A percentile compares a stretch with the other conserved stretches of the same genome.
Conservation (phyloP, 768 basidiomycete genomes). For the Paxillus involutus region DNA sequence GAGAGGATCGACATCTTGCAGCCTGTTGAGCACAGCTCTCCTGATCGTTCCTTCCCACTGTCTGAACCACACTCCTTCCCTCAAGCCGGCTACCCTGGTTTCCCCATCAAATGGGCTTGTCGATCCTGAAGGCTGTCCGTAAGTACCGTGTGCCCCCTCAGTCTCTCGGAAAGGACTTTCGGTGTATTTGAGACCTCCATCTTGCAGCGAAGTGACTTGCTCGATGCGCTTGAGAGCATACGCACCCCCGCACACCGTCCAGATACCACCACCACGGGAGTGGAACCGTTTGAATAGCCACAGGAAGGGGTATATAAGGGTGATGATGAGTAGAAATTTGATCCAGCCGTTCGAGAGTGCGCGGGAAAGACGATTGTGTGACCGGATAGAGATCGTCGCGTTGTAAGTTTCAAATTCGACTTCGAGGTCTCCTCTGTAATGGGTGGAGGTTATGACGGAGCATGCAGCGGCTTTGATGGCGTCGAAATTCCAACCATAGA, state of each 20-base stretch:
- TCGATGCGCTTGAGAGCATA: conserved; percentile 61
- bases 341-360: conserved; percentile 71
- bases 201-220: conserved; percentile 13
- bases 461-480: conserved; percentile 39
- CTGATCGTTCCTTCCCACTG: conserved; percentile 72
- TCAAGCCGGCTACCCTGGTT: conserved; percentile 51
- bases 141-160: neutral
- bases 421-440: conserved; percentile 34
- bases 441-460: conserved; percentile 38
- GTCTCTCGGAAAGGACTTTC: conserved; percentile 5
- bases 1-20: conserved; percentile 28
- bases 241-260: conserved; percentile 76
- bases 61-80: conserved; percentile 79
- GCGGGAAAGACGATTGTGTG: conserved; percentile 64
- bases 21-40: conserved; percentile 50
- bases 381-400: conserved; percentile 60
- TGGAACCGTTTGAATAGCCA: conserved; percentile 79
- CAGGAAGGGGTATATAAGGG: conserved; percentile 75
- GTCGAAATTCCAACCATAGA: conserved; percentile 58
- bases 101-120: conserved; percentile 25
- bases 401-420: conserved; percentile 51
- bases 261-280: conserved; percentile 64
- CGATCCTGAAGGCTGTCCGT: conserved; percentile 22
- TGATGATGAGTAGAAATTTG: conserved; percentile 64
- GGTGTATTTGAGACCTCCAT: conserved; percentile 2